A percentile compares a stretch with the other conserved stretches of the same genome.
Conservation (phyloP, 257 asterid genomes). For the Primulina tabacum region DNA sequence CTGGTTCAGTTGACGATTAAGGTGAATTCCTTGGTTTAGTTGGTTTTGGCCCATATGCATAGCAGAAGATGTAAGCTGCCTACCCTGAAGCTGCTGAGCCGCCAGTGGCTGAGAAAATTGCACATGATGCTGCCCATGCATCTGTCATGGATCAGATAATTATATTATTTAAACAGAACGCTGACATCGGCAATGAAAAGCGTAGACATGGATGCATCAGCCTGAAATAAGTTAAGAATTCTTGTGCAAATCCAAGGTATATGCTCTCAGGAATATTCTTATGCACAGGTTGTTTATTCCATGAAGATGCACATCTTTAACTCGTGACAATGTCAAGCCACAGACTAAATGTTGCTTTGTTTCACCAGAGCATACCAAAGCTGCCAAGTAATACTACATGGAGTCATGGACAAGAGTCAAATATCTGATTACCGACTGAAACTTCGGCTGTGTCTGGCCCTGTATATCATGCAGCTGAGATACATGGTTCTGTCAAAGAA, state of each 20-base stretch:
- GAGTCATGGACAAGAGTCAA: constrained; percentile 1
- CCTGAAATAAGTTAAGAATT: not conserved
- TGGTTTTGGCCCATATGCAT: constrained; percentile 79
- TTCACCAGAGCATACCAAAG: constrained; percentile 12
- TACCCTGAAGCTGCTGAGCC: constrained; percentile 75
- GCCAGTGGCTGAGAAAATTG: constrained; percentile 86
- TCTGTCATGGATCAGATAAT: constrained; percentile 33
- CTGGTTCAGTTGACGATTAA: constrained; percentile 84
- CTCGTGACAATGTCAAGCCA: constrained; percentile 2
- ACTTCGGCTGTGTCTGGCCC: constrained; percentile 68
- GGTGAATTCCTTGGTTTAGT: constrained; percentile 84
- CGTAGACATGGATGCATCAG: constrained; percentile 11
- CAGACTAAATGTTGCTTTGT: constrained; percentile 19
- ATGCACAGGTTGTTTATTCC: constrained; percentile 13
- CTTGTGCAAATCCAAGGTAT: not conserved
- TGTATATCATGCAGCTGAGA: constrained; percentile 75
- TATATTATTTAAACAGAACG: constrained; percentile 15
- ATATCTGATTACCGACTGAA: constrained; percentile 55
- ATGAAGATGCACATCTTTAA: constrained; percentile 12
- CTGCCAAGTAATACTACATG: constrained; percentile 10
- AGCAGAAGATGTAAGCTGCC: constrained; percentile 78
- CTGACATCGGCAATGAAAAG: constrained; percentile 21
- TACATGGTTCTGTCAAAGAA: constrained; percentile 59
- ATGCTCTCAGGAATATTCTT: constrained; percentile 10
- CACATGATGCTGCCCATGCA: constrained; percentile 87